Evolutionary conservation across 2,329 filamentous ascomycete species (phyloP), one percentile per base, ranked within the genome.

Genomic region (Didymella keratinophila): DNA sequence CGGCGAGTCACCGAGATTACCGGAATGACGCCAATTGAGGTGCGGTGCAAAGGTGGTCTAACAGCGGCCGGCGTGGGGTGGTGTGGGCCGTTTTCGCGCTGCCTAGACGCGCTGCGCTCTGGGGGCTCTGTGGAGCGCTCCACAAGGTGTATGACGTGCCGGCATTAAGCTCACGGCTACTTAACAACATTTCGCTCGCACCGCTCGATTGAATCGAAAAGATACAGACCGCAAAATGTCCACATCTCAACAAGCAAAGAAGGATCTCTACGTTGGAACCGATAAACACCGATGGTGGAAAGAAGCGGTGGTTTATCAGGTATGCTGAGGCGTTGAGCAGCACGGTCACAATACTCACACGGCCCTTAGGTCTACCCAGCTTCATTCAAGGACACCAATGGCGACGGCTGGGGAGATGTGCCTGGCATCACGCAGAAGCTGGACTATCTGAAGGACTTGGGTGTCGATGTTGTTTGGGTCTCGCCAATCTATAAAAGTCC

Each of bases 351-450:
- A 30, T 36, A 11, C 43, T 62, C 41, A 58, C 25, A 27, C 30
- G 43, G 7, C 44, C 14, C 14, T 4, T 6, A 82, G 67, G 81
- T 88, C 47, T 88, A 87, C 66, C 84, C 84, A 9, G 82, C 85
- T 4, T 86, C 84, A 2, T 87, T 87, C 72, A 80, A 84, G 49
- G 85, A 87, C 68, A 83, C 81, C 27, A 86, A 83, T 21, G 82
- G 80, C 20, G 81, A 84, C 59, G 85, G 85, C 3, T 78, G 81
- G 60, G 85, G 85, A 36, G 84, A 87, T 63, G 76, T 87, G 30
- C 81, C 80, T 39, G 84, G 85, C 12, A 84, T 87, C 61, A 85
- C 84, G 45, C 79, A 80, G 30, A 80, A 83, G 46, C 77, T 87
- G 4, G 83, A 85, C 66, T 86, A 87, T 65, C 72, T 86, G 49